Percentiles rank a stretch among this genome's conserved stretches.
Conservation (phyloP, 306 rosid species). For the Acacia acuminata region DNA sequence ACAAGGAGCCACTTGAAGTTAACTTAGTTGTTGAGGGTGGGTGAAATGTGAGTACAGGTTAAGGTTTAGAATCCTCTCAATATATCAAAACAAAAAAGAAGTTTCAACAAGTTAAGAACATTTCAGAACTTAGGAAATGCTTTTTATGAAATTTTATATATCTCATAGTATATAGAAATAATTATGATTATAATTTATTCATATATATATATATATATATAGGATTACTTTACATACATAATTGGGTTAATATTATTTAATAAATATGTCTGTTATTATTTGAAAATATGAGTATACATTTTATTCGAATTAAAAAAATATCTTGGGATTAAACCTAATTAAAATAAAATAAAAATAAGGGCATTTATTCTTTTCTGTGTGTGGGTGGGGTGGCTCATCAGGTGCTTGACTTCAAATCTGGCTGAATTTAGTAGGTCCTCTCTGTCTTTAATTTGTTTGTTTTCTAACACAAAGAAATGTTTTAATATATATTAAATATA, state of each 20-base stretch:
- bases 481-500: no score
- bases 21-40: no score
- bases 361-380: not conserved
- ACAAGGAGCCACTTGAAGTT: no score
- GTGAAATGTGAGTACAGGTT: no score
- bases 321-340: not conserved
- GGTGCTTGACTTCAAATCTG: conserved; percentile 25
- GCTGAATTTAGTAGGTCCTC: conserved; percentile 20
- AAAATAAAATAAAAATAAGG: not conserved
- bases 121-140: not conserved
- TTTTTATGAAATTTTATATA: no score
- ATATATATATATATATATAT: no score
- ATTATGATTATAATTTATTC: no score
- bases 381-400: not conserved
- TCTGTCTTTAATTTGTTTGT: not conserved
- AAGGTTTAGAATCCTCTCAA: no score
- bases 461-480: not conserved
- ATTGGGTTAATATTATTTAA: not conserved
- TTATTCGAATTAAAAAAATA: not conserved
- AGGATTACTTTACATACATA: no score
- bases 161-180: no score
- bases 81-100: no score
- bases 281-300: not conserved
- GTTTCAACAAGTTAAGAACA: not conserved
- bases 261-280: not conserved